Conservation (phyloP, 2,329 filamentous ascomycete genomes). For the Pleurostoma richardsiae region DNA sequence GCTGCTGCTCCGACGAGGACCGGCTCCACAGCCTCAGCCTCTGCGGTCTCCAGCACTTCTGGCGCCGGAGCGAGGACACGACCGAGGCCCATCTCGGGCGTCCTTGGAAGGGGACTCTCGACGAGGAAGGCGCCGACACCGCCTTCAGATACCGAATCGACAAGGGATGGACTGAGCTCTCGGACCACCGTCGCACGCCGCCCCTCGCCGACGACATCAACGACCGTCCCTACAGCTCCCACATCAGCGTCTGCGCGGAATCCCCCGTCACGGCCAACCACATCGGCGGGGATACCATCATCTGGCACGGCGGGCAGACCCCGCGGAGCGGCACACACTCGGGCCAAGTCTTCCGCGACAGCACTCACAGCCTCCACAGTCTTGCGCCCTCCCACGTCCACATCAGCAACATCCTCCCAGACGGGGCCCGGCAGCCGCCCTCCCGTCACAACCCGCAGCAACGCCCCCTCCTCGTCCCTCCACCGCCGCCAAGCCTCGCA, state of each 20-base stretch:
- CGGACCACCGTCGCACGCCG: conserved; percentile 3
- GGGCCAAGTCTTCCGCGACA: conserved; percentile 36
- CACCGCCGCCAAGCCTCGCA: conserved; percentile 3
- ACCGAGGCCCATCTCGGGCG: conserved; percentile 14
- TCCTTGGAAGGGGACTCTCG: conserved; percentile 10
- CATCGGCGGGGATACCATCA: conserved; percentile 18
- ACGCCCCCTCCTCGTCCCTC: not conserved
- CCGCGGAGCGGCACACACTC: conserved; percentile 21
- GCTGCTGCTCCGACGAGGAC: conserved; percentile 14
- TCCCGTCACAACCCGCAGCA: not conserved
- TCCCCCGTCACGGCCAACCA: conserved; percentile 15
- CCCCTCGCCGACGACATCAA: conserved; percentile 12
- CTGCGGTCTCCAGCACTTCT: not conserved
- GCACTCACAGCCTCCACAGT: conserved; percentile 29
- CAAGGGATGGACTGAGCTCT: not conserved
- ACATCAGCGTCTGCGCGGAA: conserved; percentile 7
- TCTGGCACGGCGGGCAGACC: conserved; percentile 7
- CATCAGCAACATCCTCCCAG: conserved; percentile 17
- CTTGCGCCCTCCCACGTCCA: conserved; percentile 28
- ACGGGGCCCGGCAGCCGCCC: conserved; percentile 2
- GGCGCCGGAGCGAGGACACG: conserved; percentile 2
- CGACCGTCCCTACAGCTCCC: conserved; percentile 8
- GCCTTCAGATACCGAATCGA: conserved; percentile 12
- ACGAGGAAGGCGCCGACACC: conserved; percentile 12
- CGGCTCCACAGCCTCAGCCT: not conserved